Percentiles rank a stretch among this genome's conserved stretches.
Evolutionary conservation across 108 stramenopile species (phyloP).

Genomic region (Cyclotella distinguenda): DNA sequence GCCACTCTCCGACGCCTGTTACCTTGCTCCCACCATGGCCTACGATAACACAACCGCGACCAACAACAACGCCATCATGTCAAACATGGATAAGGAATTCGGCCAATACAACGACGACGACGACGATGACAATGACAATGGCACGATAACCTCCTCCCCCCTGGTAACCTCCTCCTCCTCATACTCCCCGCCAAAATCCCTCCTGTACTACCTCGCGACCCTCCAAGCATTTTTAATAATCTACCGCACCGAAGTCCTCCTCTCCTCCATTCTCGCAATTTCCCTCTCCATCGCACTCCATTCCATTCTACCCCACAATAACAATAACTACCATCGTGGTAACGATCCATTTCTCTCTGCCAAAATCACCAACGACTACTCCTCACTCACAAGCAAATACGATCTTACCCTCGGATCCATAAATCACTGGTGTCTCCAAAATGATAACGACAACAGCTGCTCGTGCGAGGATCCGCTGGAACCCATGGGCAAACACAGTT

Average conservation of each 20-base stretch:
- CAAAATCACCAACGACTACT: constrained; percentile 50
- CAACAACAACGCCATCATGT: constrained; percentile 3
- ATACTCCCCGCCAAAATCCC: constrained; percentile 14
- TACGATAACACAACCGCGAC: not conserved
- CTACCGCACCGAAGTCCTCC: constrained; percentile 43
- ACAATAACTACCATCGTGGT: not conserved
- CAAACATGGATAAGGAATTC: constrained; percentile 33
- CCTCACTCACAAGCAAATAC: constrained; percentile 44
- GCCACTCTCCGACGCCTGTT: too few species aligned
- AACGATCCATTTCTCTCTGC: constrained; percentile 29
- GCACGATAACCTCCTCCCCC: constrained; percentile 24
- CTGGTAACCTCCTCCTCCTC: constrained; percentile 9
- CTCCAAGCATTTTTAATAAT: constrained; percentile 43
- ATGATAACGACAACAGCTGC: constrained; percentile 46
- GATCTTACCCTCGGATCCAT: constrained; percentile 58
- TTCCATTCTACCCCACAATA: not conserved
- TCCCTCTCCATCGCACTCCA: constrained; percentile 27
- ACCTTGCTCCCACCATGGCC: not conserved
- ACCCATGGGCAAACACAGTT: constrained; percentile 25
- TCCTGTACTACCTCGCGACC: constrained; percentile 44
- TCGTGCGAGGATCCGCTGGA: constrained; percentile 61
- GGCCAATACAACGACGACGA: constrained; percentile 37
- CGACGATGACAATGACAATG: not conserved
- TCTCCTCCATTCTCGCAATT: constrained; percentile 23
- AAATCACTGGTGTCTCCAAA: constrained; percentile 65